These are phyloP conservation scores for Fusarium sp. DNA, from an alignment of 2,329 filamentous ascomycete genomes.

Conservation along the genomic window DNA sequence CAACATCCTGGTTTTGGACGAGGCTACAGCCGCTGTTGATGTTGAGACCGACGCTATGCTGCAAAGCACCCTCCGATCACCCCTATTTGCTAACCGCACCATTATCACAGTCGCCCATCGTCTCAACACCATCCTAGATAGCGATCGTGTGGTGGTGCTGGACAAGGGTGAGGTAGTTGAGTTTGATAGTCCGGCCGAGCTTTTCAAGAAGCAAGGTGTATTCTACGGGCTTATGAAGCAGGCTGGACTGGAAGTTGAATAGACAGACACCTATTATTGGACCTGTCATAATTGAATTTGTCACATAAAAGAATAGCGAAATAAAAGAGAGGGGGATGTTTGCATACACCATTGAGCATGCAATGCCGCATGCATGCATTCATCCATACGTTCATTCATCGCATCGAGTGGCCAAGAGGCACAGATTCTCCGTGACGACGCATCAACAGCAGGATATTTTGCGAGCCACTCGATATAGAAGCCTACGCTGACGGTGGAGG, in stretches of 20 bases:
- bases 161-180: conserved; percentile 91
- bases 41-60: conserved; percentile 76
- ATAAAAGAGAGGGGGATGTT: conserved; percentile 17
- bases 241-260: conserved; percentile 76
- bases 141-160: conserved; percentile 91
- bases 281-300: conserved; percentile 20
- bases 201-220: conserved; percentile 79
- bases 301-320: conserved; percentile 18
- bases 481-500: conserved; percentile 25
- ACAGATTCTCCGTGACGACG: background rate
- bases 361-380: background rate
- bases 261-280: conserved; percentile 1
- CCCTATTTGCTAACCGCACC: conserved; percentile 86
- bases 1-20: conserved; percentile 96
- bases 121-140: conserved; percentile 94
- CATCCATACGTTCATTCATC: background rate
- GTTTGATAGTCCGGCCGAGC: conserved; percentile 85
- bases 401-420: conserved; percentile 15
- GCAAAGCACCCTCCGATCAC: conserved; percentile 72
- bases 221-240: conserved; percentile 95
- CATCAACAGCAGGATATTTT: background rate
- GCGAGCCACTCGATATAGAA: conserved; percentile 22
- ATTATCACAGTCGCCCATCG: conserved; percentile 99
- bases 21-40: conserved; percentile 86
- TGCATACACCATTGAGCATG: conserved; percentile 12